Evolutionary conservation across 148 eudicot species (phyloP), one percentile per base, ranked within the genome.

Genomic region (Dysphania ambrosioides): DNA sequence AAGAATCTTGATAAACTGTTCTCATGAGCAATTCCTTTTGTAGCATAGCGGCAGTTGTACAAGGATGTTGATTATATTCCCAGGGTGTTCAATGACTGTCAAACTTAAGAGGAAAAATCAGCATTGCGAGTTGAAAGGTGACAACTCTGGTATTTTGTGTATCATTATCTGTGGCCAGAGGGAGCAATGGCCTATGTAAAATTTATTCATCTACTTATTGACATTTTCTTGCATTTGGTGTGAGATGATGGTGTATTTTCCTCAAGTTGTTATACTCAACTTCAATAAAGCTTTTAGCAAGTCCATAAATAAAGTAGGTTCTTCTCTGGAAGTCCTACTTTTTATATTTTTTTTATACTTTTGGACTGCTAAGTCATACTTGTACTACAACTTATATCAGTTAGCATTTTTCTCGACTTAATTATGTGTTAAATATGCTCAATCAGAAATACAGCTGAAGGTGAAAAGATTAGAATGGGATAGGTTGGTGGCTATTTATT

Each of bases 1-100:
- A 87, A 71, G 97, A 92, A 64, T 88, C 90, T 80, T 89, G 63
- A 86, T 59, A n/a, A 58, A 64, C 53, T 73, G 19, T 40, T 36
- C 35, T 26, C 26, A 21, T 24, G 76, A 55, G 57, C 38, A 5
- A 36, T 41, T 53, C 15, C 68, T 75, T 80, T 66, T 66, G 72
- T 64, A 75, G 82, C 59, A 70, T 63, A 71, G 74, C 78, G 36
- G 56, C 61, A 60, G 35, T 47, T 66, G 34, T 23, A 29, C 21
- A 34, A 60, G 69, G 75, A 36, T 66, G 53, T 47, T 47, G 71
- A 56, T 70, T n/a, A n/a, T n/a, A n/a, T n/a, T 40, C 70, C 57
- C 56, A 66, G 36, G 71, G 76, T 71, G 68, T 75, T 65, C 62
- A 35, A 23, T 71, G 61, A 75, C 40, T 70, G 51, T 64, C 66